phyloP scores from a whole-genome alignment of 2,329 filamentous ascomycete species.

The Orbilia oligospora region DNA sequence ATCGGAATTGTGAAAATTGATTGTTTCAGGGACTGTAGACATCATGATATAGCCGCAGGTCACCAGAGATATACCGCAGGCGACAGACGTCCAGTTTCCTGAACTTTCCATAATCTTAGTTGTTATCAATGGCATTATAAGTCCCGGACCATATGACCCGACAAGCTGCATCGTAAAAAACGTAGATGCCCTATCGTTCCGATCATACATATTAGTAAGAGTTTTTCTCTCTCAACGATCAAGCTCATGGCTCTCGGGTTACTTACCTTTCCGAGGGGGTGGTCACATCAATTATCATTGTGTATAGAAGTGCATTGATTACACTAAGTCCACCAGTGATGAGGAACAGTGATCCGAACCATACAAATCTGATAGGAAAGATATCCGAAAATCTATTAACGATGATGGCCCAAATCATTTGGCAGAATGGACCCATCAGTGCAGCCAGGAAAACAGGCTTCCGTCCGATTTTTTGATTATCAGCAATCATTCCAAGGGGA shows the following conservation, averaged over 20 bases:
- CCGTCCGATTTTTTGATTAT: constrained; percentile 53
- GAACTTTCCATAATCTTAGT: constrained; percentile 34
- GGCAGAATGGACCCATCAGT: constrained; percentile 14
- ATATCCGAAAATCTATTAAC: constrained; percentile 40
- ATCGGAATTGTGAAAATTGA: constrained; percentile 18
- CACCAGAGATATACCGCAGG: constrained; percentile 14
- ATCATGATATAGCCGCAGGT: constrained; percentile 18
- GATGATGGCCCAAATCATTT: constrained; percentile 19
- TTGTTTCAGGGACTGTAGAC: constrained; percentile 35
- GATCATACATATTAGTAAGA: background rate
- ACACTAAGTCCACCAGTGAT: constrained; percentile 34
- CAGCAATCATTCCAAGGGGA: constrained; percentile 54
- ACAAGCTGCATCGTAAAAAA: constrained; percentile 53
- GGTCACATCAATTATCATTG: constrained; percentile 55
- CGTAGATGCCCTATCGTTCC: constrained; percentile 34
- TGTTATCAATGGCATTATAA: constrained; percentile 38
- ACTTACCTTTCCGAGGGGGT: constrained; percentile 40
- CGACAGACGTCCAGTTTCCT: constrained; percentile 36
- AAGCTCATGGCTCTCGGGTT: background rate
- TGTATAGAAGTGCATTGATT: constrained; percentile 47
- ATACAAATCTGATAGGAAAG: constrained; percentile 48
- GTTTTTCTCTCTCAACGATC: background rate
- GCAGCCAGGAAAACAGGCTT: constrained; percentile 43
- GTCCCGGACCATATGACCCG: constrained; percentile 32
- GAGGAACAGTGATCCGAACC: constrained; percentile 48